Conservation (phyloP, 805 yeast species). For the Candida pseudoglaebosa region DNA sequence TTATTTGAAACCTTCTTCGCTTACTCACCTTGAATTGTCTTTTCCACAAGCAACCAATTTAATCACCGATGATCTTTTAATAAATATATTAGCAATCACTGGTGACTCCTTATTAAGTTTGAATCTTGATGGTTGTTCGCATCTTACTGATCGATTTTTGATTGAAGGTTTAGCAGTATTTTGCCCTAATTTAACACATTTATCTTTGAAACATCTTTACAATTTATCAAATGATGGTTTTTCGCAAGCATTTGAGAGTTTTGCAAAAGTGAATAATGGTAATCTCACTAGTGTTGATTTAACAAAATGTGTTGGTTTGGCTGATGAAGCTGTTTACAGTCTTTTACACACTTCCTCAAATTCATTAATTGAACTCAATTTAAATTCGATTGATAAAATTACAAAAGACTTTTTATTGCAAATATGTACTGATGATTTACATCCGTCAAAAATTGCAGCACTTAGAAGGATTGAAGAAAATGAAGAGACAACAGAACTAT, state of each 20-base stretch:
- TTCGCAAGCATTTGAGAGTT: constrained; percentile 51
- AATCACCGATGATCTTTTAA: constrained; percentile 62
- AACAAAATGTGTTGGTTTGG: constrained; percentile 61
- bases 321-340: constrained; percentile 58
- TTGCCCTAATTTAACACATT: constrained; percentile 50
- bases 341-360: constrained; percentile 58
- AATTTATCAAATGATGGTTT: constrained; percentile 70
- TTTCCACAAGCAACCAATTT: constrained; percentile 65
- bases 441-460: constrained; percentile 10
- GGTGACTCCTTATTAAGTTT: constrained; percentile 61
- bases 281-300: constrained; percentile 62
- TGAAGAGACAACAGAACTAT: constrained; percentile 6
- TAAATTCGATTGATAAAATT: constrained; percentile 69
- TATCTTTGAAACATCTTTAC: constrained; percentile 59
- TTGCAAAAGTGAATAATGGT: constrained; percentile 43
- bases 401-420: constrained; percentile 48
- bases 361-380: constrained; percentile 63
- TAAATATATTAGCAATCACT: constrained; percentile 54
- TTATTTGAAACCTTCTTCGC: constrained; percentile 40
- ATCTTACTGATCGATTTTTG: constrained; percentile 61
- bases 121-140: constrained; percentile 68
- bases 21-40: constrained; percentile 61
- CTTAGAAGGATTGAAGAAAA: constrained; percentile 7
- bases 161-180: constrained; percentile 56
- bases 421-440: constrained; percentile 35